Conservation (phyloP, 208 protist genomes). For the Leishmania tarentolae region DNA sequence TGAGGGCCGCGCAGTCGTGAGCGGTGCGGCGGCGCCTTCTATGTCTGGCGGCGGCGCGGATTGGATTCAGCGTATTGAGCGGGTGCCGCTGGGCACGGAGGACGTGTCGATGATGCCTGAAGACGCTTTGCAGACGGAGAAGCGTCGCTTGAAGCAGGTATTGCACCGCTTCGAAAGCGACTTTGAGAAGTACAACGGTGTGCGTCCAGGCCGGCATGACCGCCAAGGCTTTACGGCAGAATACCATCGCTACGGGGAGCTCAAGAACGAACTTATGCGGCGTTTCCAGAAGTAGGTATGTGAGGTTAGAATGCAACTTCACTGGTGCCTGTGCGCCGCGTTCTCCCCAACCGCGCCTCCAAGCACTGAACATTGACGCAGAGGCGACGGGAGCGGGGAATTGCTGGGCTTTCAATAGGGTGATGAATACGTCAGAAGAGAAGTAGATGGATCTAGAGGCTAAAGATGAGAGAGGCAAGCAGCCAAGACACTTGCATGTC, state of each 20-base stretch:
- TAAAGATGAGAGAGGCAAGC: neutral
- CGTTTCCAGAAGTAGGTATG: constrained; percentile 28
- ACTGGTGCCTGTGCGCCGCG: neutral
- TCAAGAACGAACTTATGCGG: constrained; percentile 75
- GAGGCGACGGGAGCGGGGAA: neutral
- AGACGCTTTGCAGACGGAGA: constrained; percentile 63
- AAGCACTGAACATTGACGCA: neutral
- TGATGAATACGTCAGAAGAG: neutral
- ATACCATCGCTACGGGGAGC: constrained; percentile 81
- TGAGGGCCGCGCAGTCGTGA: neutral
- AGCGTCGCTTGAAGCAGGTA: constrained; percentile 78
- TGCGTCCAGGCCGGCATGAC: constrained; percentile 60
- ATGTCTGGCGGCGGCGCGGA: constrained; percentile 4
- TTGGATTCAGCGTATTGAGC: constrained; percentile 32
- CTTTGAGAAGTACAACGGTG: constrained; percentile 63
- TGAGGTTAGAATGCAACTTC: neutral
- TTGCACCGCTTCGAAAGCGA: constrained; percentile 81
- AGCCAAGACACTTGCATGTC: neutral
- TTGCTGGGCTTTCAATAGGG: neutral
- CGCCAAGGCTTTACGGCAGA: constrained; percentile 53
- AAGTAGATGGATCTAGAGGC: neutral
- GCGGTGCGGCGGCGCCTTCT: neutral
- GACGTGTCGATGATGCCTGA: constrained; percentile 54
- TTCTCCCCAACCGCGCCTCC: neutral
- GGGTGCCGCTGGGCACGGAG: constrained; percentile 47